phyloP scores from a whole-genome alignment of 1,139 yeast genomes.

The Saccharomyces pastorianus region DNA sequence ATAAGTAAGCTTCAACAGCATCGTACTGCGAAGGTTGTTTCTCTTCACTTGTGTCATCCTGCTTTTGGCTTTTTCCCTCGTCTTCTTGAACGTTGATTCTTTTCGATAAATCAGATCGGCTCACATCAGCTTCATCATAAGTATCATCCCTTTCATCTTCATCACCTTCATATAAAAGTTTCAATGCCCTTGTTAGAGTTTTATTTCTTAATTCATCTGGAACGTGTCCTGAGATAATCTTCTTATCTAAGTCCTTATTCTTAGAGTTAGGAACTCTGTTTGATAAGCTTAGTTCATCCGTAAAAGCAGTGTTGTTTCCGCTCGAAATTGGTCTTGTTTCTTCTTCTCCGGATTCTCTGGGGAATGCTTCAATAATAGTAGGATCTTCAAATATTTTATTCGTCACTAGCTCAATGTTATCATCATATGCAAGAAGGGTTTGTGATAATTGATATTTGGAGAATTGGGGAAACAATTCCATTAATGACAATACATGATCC shows the following conservation, averaged over 20 bases:
- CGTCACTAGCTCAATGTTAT: constrained; percentile 52
- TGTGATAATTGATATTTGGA: constrained; percentile 39
- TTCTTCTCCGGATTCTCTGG: constrained; percentile 9
- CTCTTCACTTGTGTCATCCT: constrained; percentile 12
- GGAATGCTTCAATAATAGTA: constrained; percentile 14
- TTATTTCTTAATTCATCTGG: constrained; percentile 44
- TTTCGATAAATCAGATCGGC: constrained; percentile 11
- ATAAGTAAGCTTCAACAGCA: constrained; percentile 46
- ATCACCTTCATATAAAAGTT: constrained; percentile 59
- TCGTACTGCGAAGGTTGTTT: constrained; percentile 23
- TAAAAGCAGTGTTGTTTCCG: constrained; percentile 3
- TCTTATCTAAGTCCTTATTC: constrained; percentile 12
- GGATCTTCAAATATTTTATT: constrained; percentile 51
- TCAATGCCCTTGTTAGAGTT: constrained; percentile 56
- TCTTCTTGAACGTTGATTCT: constrained; percentile 7
- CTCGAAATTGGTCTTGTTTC: constrained; percentile 1
- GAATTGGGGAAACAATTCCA: constrained; percentile 55
- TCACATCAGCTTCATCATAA: constrained; percentile 60
- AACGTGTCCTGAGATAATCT: constrained; percentile 19
- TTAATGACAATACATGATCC: constrained; percentile 38
- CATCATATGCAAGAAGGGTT: constrained; percentile 41
- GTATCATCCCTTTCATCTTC: constrained; percentile 67
- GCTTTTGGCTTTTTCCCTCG: not conserved
- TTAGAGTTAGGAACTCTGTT: not conserved
- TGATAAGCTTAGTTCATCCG: not conserved